Evolutionary conservation across 1,139 yeast genomes (phyloP).

Genomic region (Torulaspora pretoriensis): DNA sequence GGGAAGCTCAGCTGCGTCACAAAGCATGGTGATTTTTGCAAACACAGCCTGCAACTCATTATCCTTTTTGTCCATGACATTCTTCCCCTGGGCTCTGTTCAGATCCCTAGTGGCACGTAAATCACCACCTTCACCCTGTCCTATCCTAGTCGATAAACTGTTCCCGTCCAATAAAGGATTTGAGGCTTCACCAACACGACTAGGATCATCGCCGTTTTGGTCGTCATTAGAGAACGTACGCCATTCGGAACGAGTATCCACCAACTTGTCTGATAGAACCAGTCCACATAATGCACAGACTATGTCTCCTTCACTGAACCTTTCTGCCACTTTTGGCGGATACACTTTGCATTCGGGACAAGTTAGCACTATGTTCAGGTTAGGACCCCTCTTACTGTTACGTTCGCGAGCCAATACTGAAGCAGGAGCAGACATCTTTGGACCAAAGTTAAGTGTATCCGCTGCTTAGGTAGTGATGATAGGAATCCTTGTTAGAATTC

Average conservation of each 20-base stretch:
- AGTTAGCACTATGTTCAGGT: conserved; percentile 81
- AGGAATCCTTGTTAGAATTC: neutral
- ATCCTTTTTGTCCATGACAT: conserved; percentile 81
- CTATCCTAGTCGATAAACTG: conserved; percentile 88
- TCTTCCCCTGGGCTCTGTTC: conserved; percentile 82
- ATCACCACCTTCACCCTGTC: conserved; percentile 70
- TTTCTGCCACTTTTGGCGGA: conserved; percentile 92
- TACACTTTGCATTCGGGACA: conserved; percentile 95
- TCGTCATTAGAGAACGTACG: conserved; percentile 96
- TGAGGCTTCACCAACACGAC: conserved; percentile 99
- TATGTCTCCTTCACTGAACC: conserved; percentile 96
- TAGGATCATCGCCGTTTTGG: conserved; percentile 96
- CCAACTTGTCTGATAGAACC: conserved; percentile 86
- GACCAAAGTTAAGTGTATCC: neutral
- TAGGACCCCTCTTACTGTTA: conserved; percentile 48
- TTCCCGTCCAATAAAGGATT: conserved; percentile 89
- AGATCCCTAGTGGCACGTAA: conserved; percentile 73
- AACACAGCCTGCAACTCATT: conserved; percentile 85
- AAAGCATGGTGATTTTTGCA: conserved; percentile 88
- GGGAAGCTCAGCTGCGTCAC: conserved; percentile 94
- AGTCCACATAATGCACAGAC: conserved; percentile 96
- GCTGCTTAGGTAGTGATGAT: conserved; percentile 3
- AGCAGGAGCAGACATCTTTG: conserved; percentile 24
- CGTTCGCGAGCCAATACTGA: conserved; percentile 28
- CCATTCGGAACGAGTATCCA: conserved; percentile 97